Base-by-base conservation (phyloP, 2,329 filamentous ascomycete genomes). In the Phaeosphaeriaceae sp. region DNA sequence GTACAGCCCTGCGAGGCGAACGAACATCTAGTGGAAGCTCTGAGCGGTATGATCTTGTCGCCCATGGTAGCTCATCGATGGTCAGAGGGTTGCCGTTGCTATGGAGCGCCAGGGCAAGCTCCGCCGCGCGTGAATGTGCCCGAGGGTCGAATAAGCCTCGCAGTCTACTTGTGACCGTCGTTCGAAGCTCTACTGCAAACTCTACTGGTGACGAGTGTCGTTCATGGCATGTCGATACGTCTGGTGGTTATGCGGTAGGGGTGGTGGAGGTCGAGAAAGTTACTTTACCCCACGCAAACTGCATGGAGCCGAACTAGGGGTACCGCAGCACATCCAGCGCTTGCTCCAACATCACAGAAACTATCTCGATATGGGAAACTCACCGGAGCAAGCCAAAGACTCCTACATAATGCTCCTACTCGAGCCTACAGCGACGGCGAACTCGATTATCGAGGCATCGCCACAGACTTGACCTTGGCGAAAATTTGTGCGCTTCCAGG, bases 211-310 rank as follows among this genome's bases (percentile, higher is more conserved):
- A 19, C 22, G 13, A 44, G 15, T 7, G 25, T 44, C 33, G 50
- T 25, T 10, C 13, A 20, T 33, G 25, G 33, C 21, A 19, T 33
- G 53, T 51, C 49, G 44, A 49, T 44, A 24, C 20, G 24, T 22
- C 40, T 48, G 40, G 51, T 53, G 21, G 53, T 61, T 24, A 40
- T 54, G 56, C 56, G 51, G 47, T 50, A 48, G 44, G 44, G 57
- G 50, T 40, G 46, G 31, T 25, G 45, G 20, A 45, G n/a, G 48
- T 55, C 33, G 27, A 42, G 45, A 49, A 54, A 53, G 44, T 36
- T 27, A 5, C 25, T 9, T 9, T 54, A 58, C 54, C 53, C 53
- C 62, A 62, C 57, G 47, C n/a, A 21, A 54, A 60, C 47, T 47
- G 44, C 40, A 51, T 50, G 45, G 48, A 44, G 41, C 47, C 44